These are phyloP conservation scores for Pythium brachiatum DNA, from an alignment of 352 stramenopile species.

Conservation along the genomic window DNA sequence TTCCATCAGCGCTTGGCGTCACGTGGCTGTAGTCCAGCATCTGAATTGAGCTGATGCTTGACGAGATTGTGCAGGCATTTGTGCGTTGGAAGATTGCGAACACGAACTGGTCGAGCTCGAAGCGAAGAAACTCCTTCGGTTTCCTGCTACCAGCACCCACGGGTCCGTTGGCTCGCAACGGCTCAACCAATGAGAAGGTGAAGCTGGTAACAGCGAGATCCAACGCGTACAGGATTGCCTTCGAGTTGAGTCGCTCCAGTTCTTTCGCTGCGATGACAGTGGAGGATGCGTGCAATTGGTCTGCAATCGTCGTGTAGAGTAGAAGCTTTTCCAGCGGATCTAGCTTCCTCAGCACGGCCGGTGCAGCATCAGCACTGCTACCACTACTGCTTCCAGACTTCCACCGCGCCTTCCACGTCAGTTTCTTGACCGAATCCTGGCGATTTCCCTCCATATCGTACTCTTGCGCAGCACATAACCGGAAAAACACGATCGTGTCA, in stretches of 20 bases:
- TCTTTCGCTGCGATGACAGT: slow-evolving; percentile 42
- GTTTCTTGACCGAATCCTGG: slow-evolving; percentile 62
- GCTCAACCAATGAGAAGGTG: slow-evolving; percentile 36
- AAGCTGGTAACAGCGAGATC: slow-evolving; percentile 68
- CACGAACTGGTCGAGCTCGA: slow-evolving; percentile 65
- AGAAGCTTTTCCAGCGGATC: slow-evolving; percentile 48
- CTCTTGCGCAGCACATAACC: slow-evolving; percentile 61
- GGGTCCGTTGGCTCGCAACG: slow-evolving; percentile 2
- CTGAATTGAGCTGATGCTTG: slow-evolving; percentile 56
- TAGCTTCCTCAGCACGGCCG: slow-evolving; percentile 23
- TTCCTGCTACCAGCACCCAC: background rate
- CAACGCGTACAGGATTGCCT: slow-evolving; percentile 63
- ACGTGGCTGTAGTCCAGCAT: slow-evolving; percentile 68
- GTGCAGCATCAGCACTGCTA: slow-evolving; percentile 10
- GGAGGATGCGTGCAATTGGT: slow-evolving; percentile 63
- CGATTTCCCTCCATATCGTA: slow-evolving; percentile 63
- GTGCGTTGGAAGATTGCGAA: slow-evolving; percentile 62
- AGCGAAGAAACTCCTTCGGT: slow-evolving; percentile 58
- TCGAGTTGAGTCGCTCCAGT: slow-evolving; percentile 40
- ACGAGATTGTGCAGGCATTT: slow-evolving; percentile 45
- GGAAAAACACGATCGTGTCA: slow-evolving; percentile 81
- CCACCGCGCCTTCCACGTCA: slow-evolving; percentile 71
- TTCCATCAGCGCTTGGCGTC: slow-evolving; percentile 2
- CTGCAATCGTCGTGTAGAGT: slow-evolving; percentile 51
- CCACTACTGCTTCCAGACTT: slow-evolving; percentile 26